Evolutionary conservation across 768 basidiomycete genomes (phyloP).

Genomic region (Pleurotus sapidus): DNA sequence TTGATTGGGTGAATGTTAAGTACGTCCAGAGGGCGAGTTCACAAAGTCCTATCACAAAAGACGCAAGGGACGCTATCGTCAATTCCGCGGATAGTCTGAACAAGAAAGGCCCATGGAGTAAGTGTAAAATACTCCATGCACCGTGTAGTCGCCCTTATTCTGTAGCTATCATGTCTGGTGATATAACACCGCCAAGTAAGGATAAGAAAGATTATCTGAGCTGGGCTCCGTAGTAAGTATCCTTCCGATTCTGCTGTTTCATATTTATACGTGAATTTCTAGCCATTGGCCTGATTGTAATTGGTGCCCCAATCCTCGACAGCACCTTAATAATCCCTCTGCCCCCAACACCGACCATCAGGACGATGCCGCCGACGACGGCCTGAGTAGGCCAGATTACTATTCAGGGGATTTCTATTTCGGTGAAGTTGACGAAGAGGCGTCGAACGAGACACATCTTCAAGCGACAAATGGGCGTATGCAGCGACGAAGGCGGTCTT

Average conservation of each 20-base stretch:
- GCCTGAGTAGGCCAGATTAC: background rate
- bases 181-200: slow-evolving; percentile 21
- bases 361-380: slow-evolving; percentile 8
- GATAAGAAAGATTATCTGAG: slow-evolving; percentile 49
- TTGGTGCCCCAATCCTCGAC: slow-evolving; percentile 36
- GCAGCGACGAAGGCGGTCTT: background rate
- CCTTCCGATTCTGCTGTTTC: background rate
- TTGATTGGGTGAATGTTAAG: slow-evolving; percentile 47
- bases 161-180: slow-evolving; percentile 30
- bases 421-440: background rate
- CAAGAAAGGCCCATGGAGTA: slow-evolving; percentile 38
- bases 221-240: slow-evolving; percentile 52
- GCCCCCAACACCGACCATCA: slow-evolving; percentile 17
- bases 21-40: slow-evolving; percentile 29
- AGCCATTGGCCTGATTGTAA: slow-evolving; percentile 57
- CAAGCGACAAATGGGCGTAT: background rate
- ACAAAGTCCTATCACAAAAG: slow-evolving; percentile 19
- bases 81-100: slow-evolving; percentile 31
- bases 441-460: background rate
- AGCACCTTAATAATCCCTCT: slow-evolving; percentile 16
- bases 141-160: background rate
- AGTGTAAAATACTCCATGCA: slow-evolving; percentile 9
- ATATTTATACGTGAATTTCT: slow-evolving; percentile 10
- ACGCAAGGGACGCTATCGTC: slow-evolving; percentile 32
- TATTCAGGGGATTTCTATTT: slow-evolving; percentile 1